Evolutionary conservation across 805 yeast genomes (phyloP).

Genomic region (Sugiyamaella boreocaroliniensis): DNA sequence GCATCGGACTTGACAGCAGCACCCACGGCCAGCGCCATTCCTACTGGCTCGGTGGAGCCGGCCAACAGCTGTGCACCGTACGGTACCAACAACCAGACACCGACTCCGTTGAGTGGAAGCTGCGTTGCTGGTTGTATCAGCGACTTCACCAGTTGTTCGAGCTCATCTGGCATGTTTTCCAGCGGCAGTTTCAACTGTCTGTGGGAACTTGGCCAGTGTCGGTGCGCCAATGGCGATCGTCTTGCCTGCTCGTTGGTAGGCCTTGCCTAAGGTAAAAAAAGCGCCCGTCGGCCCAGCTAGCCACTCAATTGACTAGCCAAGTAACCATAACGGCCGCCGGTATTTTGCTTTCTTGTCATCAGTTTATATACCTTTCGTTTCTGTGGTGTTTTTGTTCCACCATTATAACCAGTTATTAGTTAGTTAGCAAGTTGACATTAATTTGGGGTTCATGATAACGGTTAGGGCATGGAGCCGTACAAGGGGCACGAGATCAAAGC

Average conservation of each 20-base stretch:
- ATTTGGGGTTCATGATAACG: neutral
- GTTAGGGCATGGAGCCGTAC: neutral
- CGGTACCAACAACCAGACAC: conserved; percentile 11
- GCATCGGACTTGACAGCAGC: conserved; percentile 4
- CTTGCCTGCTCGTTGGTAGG: conserved; percentile 19
- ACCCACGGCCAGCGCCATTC: conserved; percentile 1
- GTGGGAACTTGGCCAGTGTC: conserved; percentile 21
- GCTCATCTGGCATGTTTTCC: neutral
- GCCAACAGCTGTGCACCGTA: conserved; percentile 13
- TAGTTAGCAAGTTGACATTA: neutral
- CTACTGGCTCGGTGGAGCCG: neutral
- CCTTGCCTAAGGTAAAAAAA: neutral
- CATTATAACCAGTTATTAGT: neutral
- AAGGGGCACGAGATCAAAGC: too few species aligned
- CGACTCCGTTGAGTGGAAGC: conserved; percentile 17
- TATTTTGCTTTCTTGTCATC: neutral
- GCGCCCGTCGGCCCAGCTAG: neutral
- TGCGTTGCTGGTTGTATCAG: conserved; percentile 20
- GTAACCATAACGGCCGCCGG: neutral
- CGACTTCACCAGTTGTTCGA: conserved; percentile 15
- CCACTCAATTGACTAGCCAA: neutral
- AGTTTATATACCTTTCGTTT: neutral
- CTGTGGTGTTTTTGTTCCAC: neutral
- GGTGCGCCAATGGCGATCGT: conserved; percentile 23
- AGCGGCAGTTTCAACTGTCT: conserved; percentile 18